Percentiles rank a stretch among this genome's conserved stretches.
Conservation (phyloP, 352 stramenopile genomes). For the Phytopythium chamaehyphon region DNA sequence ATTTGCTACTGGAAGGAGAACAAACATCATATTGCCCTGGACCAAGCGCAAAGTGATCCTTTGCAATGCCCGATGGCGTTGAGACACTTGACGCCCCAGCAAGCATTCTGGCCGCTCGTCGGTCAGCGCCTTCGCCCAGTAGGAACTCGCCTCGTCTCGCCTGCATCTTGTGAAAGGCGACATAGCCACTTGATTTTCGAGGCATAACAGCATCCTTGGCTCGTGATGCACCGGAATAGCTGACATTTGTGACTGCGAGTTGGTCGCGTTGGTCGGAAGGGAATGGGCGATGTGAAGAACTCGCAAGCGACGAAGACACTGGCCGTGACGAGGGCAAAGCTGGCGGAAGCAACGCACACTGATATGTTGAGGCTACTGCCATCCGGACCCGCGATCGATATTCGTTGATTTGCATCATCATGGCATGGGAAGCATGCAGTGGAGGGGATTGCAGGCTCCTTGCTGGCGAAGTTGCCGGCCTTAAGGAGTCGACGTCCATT, state of each 20-base stretch:
- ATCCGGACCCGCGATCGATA: slow-evolving; percentile 41
- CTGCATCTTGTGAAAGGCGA: slow-evolving; percentile 50
- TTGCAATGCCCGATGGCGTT: slow-evolving; percentile 17
- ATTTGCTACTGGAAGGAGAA: slow-evolving; percentile 9
- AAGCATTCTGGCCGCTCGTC: slow-evolving; percentile 12
- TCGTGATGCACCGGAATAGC: slow-evolving; percentile 8
- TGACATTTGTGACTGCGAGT: slow-evolving; percentile 5
- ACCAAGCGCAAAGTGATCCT: slow-evolving; percentile 48
- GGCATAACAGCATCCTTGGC: slow-evolving; percentile 27
- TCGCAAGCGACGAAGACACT: slow-evolving; percentile 1
- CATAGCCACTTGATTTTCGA: slow-evolving; percentile 18
- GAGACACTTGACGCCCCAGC: slow-evolving; percentile 5
- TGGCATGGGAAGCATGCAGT: slow-evolving; percentile 46
- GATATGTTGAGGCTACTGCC: slow-evolving; percentile 49
- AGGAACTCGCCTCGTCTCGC: slow-evolving; percentile 28
- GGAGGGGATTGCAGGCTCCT: neutral
- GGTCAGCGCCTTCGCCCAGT: slow-evolving; percentile 14
- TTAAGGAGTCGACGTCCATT: neutral
- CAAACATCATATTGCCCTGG: slow-evolving; percentile 53
- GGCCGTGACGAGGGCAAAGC: neutral
- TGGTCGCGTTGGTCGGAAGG: slow-evolving; percentile 2
- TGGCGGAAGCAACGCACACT: slow-evolving; percentile 21
- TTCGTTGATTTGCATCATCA: slow-evolving; percentile 56
- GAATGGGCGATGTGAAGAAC: slow-evolving; percentile 36
- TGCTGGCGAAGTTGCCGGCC: neutral